Base-by-base conservation (phyloP, 371 early-diverging fungal genomes). In the Quaeritorhiza haematococci region DNA sequence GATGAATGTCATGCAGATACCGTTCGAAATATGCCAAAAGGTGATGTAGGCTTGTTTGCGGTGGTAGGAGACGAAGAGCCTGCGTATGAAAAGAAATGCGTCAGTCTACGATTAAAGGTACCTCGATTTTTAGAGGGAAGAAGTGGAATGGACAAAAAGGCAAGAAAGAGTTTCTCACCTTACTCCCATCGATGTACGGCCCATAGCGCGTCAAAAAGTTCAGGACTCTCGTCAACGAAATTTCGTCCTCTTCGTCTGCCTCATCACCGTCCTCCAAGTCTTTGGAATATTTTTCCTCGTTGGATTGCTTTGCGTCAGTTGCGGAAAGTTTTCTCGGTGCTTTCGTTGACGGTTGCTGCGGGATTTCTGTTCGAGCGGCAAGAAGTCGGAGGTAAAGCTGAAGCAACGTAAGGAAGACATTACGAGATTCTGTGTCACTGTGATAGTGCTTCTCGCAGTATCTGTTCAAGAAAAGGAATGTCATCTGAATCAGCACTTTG, bases 401-500 rank as follows among this genome's bases (percentile, higher is more conserved):
- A 19, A 88, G 62, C 17, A 91, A 63, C 27, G 84, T 75, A 58
- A 85, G 48, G 67, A 83, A 91, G 53, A 90, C 80, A 53, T 83
- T 76, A 32, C 76, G 73, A 13, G 83, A 69, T 13, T 71, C 66
- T 21, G 78, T 73, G 3, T 78, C 69, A 45, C 73, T 65, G 41
- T 78, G 78, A 57, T 83, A 86, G 35, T 87, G 79, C 41, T 80
- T 79, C 41, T 81, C 79, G 58, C 90, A 91, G 55, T 90, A 91
- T 38, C 87, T 86, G 55, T 2, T 49, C 33, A 41, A 53, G 33
- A 21, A 28, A 32, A 38, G 21, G 33, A 32, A 5, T 24, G 13
- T n/a, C 13, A 5, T 42, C 32, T 24, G 10, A 13, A 19, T 23
- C 13, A 46, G 45, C 17, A 21, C 41, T 2, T 41, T n/a, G n/a